phyloP scores from a whole-genome alignment of 257 asterid genomes.

The Nicotiana sylvestris region DNA sequence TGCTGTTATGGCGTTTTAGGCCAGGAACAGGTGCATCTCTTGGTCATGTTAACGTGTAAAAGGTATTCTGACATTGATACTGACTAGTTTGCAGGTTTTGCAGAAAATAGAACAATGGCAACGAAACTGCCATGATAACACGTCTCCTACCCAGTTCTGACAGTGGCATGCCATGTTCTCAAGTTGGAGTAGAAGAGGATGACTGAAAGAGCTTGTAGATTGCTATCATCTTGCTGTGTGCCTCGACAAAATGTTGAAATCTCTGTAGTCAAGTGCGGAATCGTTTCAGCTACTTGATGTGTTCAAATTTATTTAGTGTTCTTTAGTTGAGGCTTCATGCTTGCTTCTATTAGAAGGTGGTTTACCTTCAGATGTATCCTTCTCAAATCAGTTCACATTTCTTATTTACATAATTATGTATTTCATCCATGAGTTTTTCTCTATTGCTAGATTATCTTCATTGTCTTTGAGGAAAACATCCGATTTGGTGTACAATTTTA shows the following conservation, averaged over 20 bases:
- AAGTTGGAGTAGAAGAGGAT: conserved; percentile 14
- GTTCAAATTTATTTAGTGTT: conserved; percentile 20
- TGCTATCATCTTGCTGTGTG: background rate
- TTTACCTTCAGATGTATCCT: background rate
- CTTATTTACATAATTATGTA: background rate
- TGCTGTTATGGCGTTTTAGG: background rate
- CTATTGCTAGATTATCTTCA: background rate
- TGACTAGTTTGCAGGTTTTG: background rate
- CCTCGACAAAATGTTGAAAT: conserved; percentile 23
- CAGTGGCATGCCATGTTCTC: conserved; percentile 1
- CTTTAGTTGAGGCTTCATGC: conserved; percentile 15
- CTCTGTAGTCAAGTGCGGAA: conserved; percentile 15
- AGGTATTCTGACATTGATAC: background rate
- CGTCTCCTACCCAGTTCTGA: background rate
- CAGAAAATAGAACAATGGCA: conserved; percentile 10
- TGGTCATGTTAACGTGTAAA: background rate
- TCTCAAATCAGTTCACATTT: background rate
- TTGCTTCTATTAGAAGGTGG: background rate
- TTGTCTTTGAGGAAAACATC: background rate
- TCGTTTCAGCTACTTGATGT: conserved; percentile 16
- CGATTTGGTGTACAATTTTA: background rate
- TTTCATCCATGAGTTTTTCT: conserved; percentile 9
- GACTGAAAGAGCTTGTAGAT: conserved; percentile 10
- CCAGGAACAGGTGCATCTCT: conserved; percentile 4
- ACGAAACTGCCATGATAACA: background rate